These are phyloP conservation scores for Blastobotrys raffinosifermentans DNA, from an alignment of 1,139 yeast species.

Conservation along the genomic window DNA sequence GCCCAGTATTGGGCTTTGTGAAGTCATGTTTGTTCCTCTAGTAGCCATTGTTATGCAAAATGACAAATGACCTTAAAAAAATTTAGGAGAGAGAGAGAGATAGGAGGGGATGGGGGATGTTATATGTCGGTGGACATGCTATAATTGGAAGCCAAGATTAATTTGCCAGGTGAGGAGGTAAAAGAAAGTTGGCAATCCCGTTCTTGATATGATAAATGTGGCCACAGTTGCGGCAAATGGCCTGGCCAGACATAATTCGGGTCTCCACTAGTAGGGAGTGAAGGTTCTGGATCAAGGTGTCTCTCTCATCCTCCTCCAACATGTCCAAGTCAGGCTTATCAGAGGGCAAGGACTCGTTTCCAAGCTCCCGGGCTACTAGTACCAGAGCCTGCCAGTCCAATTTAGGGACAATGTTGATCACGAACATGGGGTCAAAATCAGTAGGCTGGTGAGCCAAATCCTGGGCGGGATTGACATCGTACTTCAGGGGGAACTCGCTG, in stretches of 20 bases:
- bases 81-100: not conserved
- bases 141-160: conserved; percentile 3
- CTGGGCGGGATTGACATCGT: conserved; percentile 32
- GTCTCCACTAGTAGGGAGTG: conserved; percentile 80
- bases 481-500: conserved; percentile 75
- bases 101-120: conserved; percentile 1
- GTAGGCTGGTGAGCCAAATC: conserved; percentile 63
- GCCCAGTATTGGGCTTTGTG: conserved; percentile 1
- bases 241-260: conserved; percentile 77
- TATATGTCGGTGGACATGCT: too few species aligned
- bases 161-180: conserved; percentile 83
- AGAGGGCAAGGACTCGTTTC: conserved; percentile 59
- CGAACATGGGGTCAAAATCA: conserved; percentile 79
- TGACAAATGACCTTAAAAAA: not conserved
- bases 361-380: conserved; percentile 68
- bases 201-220: conserved; percentile 88
- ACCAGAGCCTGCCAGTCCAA: conserved; percentile 84
- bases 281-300: conserved; percentile 61
- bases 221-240: conserved; percentile 81
- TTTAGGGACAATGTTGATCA: conserved; percentile 70
- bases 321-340: conserved; percentile 56
- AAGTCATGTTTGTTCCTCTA: not conserved
- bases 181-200: conserved; percentile 85
- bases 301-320: conserved; percentile 45
- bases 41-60: too few species aligned